Percentiles rank a stretch among this genome's conserved stretches.
phyloP scores from a whole-genome alignment of 1,139 yeast genomes.

The Yamadazyma siamensis region DNA sequence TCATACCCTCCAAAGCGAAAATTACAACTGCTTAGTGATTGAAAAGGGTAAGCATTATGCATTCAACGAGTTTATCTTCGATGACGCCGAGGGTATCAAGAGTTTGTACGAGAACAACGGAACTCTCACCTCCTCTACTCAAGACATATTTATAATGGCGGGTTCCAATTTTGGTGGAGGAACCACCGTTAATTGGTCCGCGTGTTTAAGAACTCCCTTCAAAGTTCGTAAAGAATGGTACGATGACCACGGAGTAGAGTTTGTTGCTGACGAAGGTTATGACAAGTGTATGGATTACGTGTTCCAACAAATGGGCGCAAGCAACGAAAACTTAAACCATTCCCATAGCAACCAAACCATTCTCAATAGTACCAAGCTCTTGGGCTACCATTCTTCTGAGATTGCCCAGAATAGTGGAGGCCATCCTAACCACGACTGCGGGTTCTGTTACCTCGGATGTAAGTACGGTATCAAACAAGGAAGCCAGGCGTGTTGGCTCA shows the following conservation, averaged over 20 bases:
- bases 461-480: slow-evolving; percentile 56
- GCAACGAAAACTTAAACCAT: slow-evolving; percentile 38
- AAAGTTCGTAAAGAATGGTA: slow-evolving; percentile 57
- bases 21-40: slow-evolving; percentile 44
- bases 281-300: slow-evolving; percentile 50
- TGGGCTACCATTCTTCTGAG: slow-evolving; percentile 41
- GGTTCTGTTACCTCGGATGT: slow-evolving; percentile 54
- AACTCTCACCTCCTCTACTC: slow-evolving; percentile 27
- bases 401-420: slow-evolving; percentile 52
- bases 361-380: slow-evolving; percentile 44
- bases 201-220: slow-evolving; percentile 51
- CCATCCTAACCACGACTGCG: slow-evolving; percentile 47
- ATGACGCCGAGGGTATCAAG: slow-evolving; percentile 36
- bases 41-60: slow-evolving; percentile 52
- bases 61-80: slow-evolving; percentile 33
- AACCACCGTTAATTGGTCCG: slow-evolving; percentile 62
- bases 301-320: slow-evolving; percentile 50
- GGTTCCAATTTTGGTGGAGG: slow-evolving; percentile 64
- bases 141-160: slow-evolving; percentile 42
- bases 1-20: slow-evolving; percentile 44
- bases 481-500: slow-evolving; percentile 49
- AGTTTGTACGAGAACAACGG: slow-evolving; percentile 45
- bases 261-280: slow-evolving; percentile 43
- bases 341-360: slow-evolving; percentile 47
- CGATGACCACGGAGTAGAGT: slow-evolving; percentile 44